Percentiles rank a stretch among this genome's conserved stretches.
Conservation (phyloP, 208 protist species). For the Strigomonas oncopelti region DNA sequence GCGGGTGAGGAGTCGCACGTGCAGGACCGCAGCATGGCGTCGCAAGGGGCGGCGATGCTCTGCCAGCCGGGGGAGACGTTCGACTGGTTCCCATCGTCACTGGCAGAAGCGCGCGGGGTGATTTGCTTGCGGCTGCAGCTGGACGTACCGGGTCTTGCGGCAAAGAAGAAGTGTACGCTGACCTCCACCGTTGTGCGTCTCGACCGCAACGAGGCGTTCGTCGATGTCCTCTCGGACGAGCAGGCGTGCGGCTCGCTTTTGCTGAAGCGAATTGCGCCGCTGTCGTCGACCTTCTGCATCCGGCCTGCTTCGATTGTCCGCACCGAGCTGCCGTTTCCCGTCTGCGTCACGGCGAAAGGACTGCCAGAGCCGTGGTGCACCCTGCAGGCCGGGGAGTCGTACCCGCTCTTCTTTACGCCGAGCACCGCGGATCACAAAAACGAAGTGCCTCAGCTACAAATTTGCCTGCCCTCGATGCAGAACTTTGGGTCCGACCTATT, state of each 20-base stretch:
- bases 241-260: background rate
- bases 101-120: slow-evolving; percentile 11
- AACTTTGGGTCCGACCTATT: background rate
- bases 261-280: background rate
- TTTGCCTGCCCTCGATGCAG: background rate
- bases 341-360: background rate
- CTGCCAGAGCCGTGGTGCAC: background rate
- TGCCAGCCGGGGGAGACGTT: slow-evolving; percentile 15
- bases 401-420: background rate
- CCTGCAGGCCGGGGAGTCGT: background rate
- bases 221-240: background rate
- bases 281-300: background rate
- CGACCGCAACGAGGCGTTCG: background rate
- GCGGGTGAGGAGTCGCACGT: slow-evolving; percentile 8
- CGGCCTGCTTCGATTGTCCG: background rate
- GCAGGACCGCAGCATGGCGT: background rate
- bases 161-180: background rate
- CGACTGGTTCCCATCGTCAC: slow-evolving; percentile 16
- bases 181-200: background rate
- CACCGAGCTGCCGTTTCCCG: background rate
- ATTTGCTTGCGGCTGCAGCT: slow-evolving; percentile 3
- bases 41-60: background rate
- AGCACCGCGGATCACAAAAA: background rate
- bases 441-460: background rate
- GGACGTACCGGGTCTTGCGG: background rate